Conservation (phyloP, 331 rosid genomes). For the Spiraea crenata region DNA sequence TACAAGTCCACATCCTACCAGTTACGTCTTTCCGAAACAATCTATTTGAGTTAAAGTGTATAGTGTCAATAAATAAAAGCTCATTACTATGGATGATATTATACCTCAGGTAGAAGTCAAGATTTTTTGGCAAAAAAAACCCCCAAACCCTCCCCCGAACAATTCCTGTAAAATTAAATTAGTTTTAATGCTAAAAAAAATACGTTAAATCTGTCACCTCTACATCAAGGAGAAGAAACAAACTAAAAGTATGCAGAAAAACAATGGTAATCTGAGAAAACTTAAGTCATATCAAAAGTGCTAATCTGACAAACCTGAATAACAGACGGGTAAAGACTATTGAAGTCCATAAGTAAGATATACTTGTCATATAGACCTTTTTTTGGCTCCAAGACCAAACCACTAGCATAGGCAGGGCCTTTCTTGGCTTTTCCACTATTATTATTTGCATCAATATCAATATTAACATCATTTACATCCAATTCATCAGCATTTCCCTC, state of each 20-base stretch:
- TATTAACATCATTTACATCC: slow-evolving; percentile 45
- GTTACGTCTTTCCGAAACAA: slow-evolving; percentile 3
- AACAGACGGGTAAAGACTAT: slow-evolving; percentile 96
- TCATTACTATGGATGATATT: slow-evolving; percentile 15
- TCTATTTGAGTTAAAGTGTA: background rate
- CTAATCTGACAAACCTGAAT: slow-evolving; percentile 61
- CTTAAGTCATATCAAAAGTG: slow-evolving; percentile 43
- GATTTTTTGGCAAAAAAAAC: too few relatives aligned
- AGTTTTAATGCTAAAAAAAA: slow-evolving; percentile 4
- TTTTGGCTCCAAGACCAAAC: slow-evolving; percentile 96
- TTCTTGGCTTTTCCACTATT: slow-evolving; percentile 73
- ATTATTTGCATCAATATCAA: slow-evolving; percentile 49
- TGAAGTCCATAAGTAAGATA: slow-evolving; percentile 87
- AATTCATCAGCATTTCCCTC: slow-evolving; percentile 49
- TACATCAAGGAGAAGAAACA: slow-evolving; percentile 19
- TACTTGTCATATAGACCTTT: slow-evolving; percentile 92
- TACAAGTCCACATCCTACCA: background rate
- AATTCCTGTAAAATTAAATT: slow-evolving; percentile 59
- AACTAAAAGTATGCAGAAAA: slow-evolving; percentile 16
- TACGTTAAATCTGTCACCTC: slow-evolving; percentile 13
- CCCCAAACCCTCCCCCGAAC: too few relatives aligned
- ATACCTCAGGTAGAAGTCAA: slow-evolving; percentile 96
- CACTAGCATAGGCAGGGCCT: slow-evolving; percentile 87
- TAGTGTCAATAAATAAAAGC: slow-evolving; percentile 5
- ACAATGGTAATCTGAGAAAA: slow-evolving; percentile 29